Evolutionary conservation across 2,329 filamentous ascomycete species (phyloP), one percentile per base, ranked within the genome.

Genomic region (Pseudocercospora musae): DNA sequence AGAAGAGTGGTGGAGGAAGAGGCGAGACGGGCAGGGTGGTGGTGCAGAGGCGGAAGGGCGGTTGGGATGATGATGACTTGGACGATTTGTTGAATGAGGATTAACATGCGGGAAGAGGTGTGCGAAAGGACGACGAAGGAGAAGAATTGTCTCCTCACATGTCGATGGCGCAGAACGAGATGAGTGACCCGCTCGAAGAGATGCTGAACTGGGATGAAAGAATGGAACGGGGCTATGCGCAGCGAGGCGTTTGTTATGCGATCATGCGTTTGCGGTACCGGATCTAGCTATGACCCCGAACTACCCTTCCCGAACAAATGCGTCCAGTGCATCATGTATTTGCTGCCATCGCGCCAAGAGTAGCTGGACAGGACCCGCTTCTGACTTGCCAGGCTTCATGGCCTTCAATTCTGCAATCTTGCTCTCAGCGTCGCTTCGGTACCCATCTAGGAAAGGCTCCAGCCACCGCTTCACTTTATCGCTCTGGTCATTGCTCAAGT

Each of bases 151-250:
- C 99, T 96, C 60, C 89, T 88, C 0, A 95, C 27, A 95, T 95
- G 3, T 89, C 98, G 80, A 89, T 96, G 53, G 92, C 94, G n/a
- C 95, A 99, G 77, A 95, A 99, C 79, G 86, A 94, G 66, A 96
- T 99, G 79, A 99, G 99, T 75, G 84, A 76, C 52, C 33, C 52
- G 52, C 52, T 33, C 29, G 52, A 54, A 29, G 52, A 23, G 29
- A n/a, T 37, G 52, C 29, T 33, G 52, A 54, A 54, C 8, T 37
- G 52, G 29, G 52, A 31, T 7, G 52, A 2, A 5, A 15, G 6
- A 21, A 33, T 11, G 10, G 4, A 1, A 33, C 4, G 8, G 18
- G 18, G 20, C 31, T 52, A 11, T 52, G 49, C 49, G 20, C 31
- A 18, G 49, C 27, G 49, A 29, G 27, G 27, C 23, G 49, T 31